phyloP scores from a whole-genome alignment of 2,329 filamentous ascomycete species.

The Byssoonygena ceratinophila region DNA sequence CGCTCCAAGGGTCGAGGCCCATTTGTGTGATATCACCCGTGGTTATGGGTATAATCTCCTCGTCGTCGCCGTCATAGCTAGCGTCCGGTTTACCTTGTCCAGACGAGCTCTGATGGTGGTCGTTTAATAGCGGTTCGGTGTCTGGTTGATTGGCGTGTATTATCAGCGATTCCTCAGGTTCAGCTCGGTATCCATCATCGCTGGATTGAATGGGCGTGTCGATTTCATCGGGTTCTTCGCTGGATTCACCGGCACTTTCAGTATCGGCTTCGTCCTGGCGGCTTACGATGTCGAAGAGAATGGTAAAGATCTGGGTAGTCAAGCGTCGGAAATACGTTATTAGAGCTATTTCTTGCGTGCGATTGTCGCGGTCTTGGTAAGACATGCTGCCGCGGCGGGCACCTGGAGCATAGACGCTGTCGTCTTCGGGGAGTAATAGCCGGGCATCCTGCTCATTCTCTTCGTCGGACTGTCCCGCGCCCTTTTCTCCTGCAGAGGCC shows the following conservation, averaged over 20 bases:
- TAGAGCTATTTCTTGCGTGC: conserved; percentile 39
- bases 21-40: conserved; percentile 39
- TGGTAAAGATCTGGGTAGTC: conserved; percentile 38
- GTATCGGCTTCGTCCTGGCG: conserved; percentile 27
- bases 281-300: conserved; percentile 34
- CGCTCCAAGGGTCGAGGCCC: conserved; percentile 42
- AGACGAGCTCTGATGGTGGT: neutral
- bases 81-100: too few relatives aligned
- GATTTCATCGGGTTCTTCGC: neutral
- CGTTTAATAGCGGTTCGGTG: conserved; percentile 17
- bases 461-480: conserved; percentile 45
- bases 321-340: conserved; percentile 42
- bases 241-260: conserved; percentile 7
- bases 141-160: conserved; percentile 10
- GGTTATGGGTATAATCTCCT: conserved; percentile 28
- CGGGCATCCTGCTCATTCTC: conserved; percentile 41
- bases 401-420: conserved; percentile 26
- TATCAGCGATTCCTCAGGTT: conserved; percentile 11
- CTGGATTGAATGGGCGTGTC: neutral
- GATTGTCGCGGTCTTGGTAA: conserved; percentile 23
- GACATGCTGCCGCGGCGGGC: conserved; percentile 23
- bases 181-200: conserved; percentile 16
- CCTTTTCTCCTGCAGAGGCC: conserved; percentile 54
- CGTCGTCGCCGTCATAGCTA: conserved; percentile 19
- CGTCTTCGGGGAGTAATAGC: conserved; percentile 29